phyloP scores from a whole-genome alignment of 2,329 filamentous ascomycete genomes.

The Periconia sp. region DNA sequence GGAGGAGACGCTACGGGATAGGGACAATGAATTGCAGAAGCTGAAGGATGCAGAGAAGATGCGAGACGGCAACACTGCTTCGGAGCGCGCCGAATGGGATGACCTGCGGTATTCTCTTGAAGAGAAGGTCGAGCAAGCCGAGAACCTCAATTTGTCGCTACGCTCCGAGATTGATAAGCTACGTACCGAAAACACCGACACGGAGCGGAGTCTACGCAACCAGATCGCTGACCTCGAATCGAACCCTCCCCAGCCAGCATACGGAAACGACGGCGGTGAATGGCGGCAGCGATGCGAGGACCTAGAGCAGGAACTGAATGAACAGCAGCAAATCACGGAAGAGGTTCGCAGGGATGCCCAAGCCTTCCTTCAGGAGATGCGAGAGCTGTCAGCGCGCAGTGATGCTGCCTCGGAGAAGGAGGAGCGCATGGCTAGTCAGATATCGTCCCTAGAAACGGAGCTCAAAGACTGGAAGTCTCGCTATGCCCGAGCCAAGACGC shows the following conservation, averaged over 20 bases:
- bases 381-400: slow-evolving; percentile 79
- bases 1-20: slow-evolving; percentile 71
- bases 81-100: slow-evolving; percentile 74
- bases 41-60: slow-evolving; percentile 65
- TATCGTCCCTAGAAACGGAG: slow-evolving; percentile 79
- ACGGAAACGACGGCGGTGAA: slow-evolving; percentile 29
- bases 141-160: slow-evolving; percentile 78
- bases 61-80: slow-evolving; percentile 56
- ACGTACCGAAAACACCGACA: slow-evolving; percentile 69
- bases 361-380: slow-evolving; percentile 88
- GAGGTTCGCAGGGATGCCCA: slow-evolving; percentile 86
- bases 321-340: slow-evolving; percentile 83
- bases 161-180: slow-evolving; percentile 79
- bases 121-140: slow-evolving; percentile 73
- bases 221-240: slow-evolving; percentile 63
- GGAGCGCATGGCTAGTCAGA: slow-evolving; percentile 74
- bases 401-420: slow-evolving; percentile 81
- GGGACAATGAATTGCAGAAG: slow-evolving; percentile 71
- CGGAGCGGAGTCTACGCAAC: slow-evolving; percentile 67
- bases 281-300: slow-evolving; percentile 49
- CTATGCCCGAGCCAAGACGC: slow-evolving; percentile 86
- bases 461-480: slow-evolving; percentile 89
- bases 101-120: slow-evolving; percentile 72
- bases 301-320: slow-evolving; percentile 66
- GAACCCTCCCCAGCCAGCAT: slow-evolving; percentile 27